These are phyloP conservation scores for Phytophthora foliorum DNA, from an alignment of 352 stramenopile species.

Conservation along the genomic window DNA sequence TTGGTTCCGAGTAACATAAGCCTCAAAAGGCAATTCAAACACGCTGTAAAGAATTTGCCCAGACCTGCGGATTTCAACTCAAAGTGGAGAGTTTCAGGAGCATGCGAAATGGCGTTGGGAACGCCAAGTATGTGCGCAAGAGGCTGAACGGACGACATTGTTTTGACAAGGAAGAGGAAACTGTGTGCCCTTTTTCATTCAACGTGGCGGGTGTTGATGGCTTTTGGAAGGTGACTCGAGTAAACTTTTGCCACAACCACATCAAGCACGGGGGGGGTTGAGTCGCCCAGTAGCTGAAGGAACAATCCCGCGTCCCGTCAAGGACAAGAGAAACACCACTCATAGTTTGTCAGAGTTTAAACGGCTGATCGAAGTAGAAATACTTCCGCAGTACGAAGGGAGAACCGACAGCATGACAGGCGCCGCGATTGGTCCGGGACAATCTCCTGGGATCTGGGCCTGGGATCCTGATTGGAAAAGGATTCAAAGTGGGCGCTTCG, in stretches of 20 bases:
- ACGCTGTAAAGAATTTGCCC: too few relatives aligned
- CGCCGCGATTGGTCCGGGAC: not conserved
- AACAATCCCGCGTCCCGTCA: not conserved
- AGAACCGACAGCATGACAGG: conserved; percentile 8
- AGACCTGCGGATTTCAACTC: too few relatives aligned
- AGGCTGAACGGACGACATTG: too few relatives aligned
- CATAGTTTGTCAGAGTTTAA: not conserved
- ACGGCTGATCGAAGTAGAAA: not conserved
- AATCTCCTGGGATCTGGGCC: too few relatives aligned
- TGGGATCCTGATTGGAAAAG: not conserved
- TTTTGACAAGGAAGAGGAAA: not conserved
- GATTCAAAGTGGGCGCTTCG: not conserved
- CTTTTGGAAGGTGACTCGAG: conserved; percentile 18
- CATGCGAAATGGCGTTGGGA: too few relatives aligned
- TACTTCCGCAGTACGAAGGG: conserved; percentile 4
- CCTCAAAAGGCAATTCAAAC: not conserved
- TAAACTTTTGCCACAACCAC: conserved; percentile 28
- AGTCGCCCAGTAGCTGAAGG: not conserved
- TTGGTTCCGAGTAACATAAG: not conserved
- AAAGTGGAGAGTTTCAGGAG: too few relatives aligned
- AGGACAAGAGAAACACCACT: conserved; percentile 19
- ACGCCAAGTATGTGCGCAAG: too few relatives aligned
- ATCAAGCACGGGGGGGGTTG: not conserved
- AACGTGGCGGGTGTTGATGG: not conserved
- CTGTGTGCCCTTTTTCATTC: not conserved